phyloP scores from a whole-genome alignment of 1,284 basidiomycete species.

The Lentinus polychrous region DNA sequence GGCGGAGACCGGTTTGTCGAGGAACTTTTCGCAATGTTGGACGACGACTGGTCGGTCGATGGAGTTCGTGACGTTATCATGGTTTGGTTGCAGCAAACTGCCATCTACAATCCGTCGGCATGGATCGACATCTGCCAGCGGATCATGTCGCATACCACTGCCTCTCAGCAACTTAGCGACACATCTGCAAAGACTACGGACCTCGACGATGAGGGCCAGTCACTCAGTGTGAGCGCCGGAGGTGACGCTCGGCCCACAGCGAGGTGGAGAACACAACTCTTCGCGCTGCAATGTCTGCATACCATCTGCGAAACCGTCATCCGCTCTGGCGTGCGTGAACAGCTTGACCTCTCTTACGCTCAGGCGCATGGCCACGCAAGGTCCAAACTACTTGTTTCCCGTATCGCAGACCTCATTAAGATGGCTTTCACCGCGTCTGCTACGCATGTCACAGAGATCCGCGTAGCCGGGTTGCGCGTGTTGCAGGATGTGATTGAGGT shows the following conservation, averaged over 20 bases:
- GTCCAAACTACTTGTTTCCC: constrained; percentile 61
- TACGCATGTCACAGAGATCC: constrained; percentile 91
- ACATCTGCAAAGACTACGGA: constrained; percentile 43
- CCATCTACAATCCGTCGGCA: constrained; percentile 85
- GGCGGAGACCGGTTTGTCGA: constrained; percentile 94
- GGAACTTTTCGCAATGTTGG: constrained; percentile 91
- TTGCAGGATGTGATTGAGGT: constrained; percentile 91
- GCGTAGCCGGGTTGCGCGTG: constrained; percentile 88
- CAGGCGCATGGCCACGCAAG: constrained; percentile 26
- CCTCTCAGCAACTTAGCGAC: constrained; percentile 68
- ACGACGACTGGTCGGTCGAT: constrained; percentile 91
- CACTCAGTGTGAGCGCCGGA: constrained; percentile 56
- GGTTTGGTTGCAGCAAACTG: constrained; percentile 96
- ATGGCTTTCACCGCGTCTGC: constrained; percentile 98
- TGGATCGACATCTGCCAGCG: constrained; percentile 98
- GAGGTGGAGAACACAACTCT: constrained; percentile 95
- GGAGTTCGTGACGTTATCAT: constrained; percentile 90
- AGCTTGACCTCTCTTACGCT: constrained; percentile 70
- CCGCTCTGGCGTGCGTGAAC: constrained; percentile 70
- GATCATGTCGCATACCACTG: constrained; percentile 88
- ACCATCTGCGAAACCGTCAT: constrained; percentile 79
- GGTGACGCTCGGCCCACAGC: constrained; percentile 50
- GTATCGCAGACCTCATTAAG: constrained; percentile 90
- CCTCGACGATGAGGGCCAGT: constrained; percentile 90
- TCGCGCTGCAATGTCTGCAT: constrained; percentile 90